Evolutionary conservation across 257 asterid species (phyloP).

Genomic region (Nicotiana otophora): DNA sequence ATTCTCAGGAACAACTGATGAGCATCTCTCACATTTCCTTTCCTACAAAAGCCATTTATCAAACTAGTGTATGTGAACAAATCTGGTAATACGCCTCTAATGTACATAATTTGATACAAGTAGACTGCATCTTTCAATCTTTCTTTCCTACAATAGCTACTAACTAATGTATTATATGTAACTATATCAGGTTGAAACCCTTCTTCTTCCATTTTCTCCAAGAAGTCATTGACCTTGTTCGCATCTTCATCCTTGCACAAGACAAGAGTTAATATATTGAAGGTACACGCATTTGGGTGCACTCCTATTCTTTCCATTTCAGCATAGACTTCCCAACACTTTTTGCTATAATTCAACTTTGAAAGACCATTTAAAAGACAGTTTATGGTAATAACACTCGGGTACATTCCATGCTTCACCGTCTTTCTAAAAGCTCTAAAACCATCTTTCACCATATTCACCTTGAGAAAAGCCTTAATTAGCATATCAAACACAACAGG

Average conservation of each 20-base stretch:
- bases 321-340: constrained; percentile 71
- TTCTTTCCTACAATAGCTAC: constrained; percentile 63
- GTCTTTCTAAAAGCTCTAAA: constrained; percentile 40
- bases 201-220: constrained; percentile 80
- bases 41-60: constrained; percentile 70
- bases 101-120: constrained; percentile 63
- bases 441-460: constrained; percentile 52
- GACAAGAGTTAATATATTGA: constrained; percentile 60
- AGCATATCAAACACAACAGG: constrained; percentile 90
- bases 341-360: constrained; percentile 37
- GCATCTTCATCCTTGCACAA: constrained; percentile 64
- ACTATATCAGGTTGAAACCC: constrained; percentile 72
- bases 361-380: constrained; percentile 58
- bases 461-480: constrained; percentile 65
- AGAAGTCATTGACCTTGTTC: constrained; percentile 54
- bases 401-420: constrained; percentile 54
- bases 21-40: constrained; percentile 58
- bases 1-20: constrained; percentile 55
- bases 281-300: constrained; percentile 63
- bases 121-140: constrained; percentile 69
- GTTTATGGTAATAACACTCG: constrained; percentile 51
- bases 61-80: constrained; percentile 66
- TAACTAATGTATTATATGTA: constrained; percentile 70
- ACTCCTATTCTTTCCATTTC: constrained; percentile 53
- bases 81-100: constrained; percentile 61